Conservation (phyloP, 768 basidiomycete species). For the Rhizopogon sp. region DNA sequence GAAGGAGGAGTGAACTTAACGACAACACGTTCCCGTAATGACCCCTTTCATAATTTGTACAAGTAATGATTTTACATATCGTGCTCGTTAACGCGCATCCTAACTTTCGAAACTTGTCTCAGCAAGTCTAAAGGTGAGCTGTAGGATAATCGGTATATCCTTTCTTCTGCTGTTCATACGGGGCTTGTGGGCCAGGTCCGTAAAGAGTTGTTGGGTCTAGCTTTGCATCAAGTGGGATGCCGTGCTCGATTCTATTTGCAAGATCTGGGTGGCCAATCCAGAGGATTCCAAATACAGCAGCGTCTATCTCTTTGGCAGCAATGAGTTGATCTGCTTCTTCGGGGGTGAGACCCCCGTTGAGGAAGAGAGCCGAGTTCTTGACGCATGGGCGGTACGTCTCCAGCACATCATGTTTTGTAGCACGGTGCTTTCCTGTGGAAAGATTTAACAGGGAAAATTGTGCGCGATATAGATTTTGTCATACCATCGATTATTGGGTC, state of each 20-base stretch:
- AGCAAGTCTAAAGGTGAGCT: neutral
- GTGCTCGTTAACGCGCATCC: neutral
- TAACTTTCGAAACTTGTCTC: neutral
- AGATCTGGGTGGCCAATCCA: conserved; percentile 39
- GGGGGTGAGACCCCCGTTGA: conserved; percentile 30
- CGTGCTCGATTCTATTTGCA: conserved; percentile 20
- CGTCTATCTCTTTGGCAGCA: conserved; percentile 14
- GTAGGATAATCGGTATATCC: conserved; percentile 31
- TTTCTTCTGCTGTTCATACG: conserved; percentile 14
- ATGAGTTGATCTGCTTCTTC: neutral
- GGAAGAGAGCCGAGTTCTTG: conserved; percentile 31
- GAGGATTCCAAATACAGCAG: conserved; percentile 8
- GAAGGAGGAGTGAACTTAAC: neutral
- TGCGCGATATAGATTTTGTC: neutral
- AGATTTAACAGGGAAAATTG: neutral
- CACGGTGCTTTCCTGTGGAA: conserved; percentile 25
- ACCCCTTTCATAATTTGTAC: neutral
- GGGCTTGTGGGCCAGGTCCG: conserved; percentile 14
- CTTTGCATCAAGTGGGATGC: conserved; percentile 11
- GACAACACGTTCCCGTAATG: neutral
- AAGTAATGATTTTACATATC: neutral
- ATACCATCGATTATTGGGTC: conserved; percentile 21
- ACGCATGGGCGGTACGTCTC: conserved; percentile 31
- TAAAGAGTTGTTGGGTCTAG: conserved; percentile 18
- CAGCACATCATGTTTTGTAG: conserved; percentile 35